A percentile compares a stretch with the other conserved stretches of the same genome.
Evolutionary conservation across 331 rosid genomes (phyloP).

Genomic region (Saraca asoca): DNA sequence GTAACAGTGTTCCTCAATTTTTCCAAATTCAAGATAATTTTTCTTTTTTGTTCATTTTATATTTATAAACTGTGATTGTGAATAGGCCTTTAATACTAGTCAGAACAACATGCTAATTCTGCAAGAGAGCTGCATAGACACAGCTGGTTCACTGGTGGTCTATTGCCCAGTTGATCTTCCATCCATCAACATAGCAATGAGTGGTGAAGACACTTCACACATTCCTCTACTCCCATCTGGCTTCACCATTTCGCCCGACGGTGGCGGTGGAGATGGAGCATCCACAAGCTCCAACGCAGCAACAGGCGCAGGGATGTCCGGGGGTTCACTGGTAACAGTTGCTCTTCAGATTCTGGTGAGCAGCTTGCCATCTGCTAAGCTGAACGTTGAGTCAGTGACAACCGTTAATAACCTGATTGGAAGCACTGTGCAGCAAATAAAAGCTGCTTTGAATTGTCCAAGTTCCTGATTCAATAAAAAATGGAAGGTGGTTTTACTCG

Average conservation of each 20-base stretch:
- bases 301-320: slow-evolving; percentile 27
- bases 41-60: background rate
- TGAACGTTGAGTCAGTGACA: slow-evolving; percentile 84
- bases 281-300: slow-evolving; percentile 55
- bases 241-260: slow-evolving; percentile 74
- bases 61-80: background rate
- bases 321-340: slow-evolving; percentile 80
- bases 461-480: slow-evolving; percentile 36
- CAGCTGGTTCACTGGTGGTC: slow-evolving; percentile 80
- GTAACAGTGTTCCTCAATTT: slow-evolving; percentile 22
- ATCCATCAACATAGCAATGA: slow-evolving; percentile 82
- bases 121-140: slow-evolving; percentile 89
- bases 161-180: slow-evolving; percentile 86
- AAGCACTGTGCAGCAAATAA: slow-evolving; percentile 83
- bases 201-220: slow-evolving; percentile 85
- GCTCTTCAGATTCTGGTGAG: slow-evolving; percentile 90
- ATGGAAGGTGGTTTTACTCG: background rate
- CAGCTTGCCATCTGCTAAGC: slow-evolving; percentile 80
- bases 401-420: slow-evolving; percentile 84
- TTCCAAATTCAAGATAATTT: background rate
- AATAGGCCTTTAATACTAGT: slow-evolving; percentile 72
- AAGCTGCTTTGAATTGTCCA: slow-evolving; percentile 81
- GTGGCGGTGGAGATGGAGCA: slow-evolving; percentile 57
- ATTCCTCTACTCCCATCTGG: slow-evolving; percentile 87
- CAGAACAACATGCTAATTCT: slow-evolving; percentile 94